phyloP scores from a whole-genome alignment of 331 rosid species.

The Pyrus hybrid region DNA sequence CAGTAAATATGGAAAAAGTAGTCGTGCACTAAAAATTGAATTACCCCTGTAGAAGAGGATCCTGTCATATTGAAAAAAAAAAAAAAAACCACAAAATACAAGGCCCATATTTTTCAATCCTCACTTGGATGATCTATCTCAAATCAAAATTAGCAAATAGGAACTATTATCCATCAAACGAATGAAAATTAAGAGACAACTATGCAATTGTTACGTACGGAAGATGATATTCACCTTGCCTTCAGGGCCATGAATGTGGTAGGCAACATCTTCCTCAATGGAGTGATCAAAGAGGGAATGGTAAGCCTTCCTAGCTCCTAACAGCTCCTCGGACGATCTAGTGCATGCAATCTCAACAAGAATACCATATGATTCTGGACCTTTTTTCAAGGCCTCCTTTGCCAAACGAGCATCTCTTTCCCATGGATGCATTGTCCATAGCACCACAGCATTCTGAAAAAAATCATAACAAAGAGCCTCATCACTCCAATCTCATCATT shows the following conservation, averaged over 20 bases:
- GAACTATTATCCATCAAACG: neutral
- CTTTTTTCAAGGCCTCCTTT: constrained; percentile 66
- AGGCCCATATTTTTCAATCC: neutral
- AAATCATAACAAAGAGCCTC: neutral
- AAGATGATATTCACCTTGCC: constrained; percentile 42
- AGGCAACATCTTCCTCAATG: constrained; percentile 83
- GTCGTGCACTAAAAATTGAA: neutral
- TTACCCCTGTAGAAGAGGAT: neutral
- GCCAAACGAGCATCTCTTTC: constrained; percentile 89
- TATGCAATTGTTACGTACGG: neutral
- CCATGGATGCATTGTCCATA: constrained; percentile 96
- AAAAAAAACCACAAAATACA: neutral
- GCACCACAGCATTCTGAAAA: constrained; percentile 64
- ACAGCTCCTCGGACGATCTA: constrained; percentile 74
- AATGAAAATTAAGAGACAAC: neutral
- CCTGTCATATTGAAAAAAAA: neutral
- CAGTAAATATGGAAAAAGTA: neutral
- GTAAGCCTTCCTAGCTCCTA: constrained; percentile 87
- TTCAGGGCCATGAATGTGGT: constrained; percentile 41
- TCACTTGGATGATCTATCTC: neutral
- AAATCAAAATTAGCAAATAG: neutral
- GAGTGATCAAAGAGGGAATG: constrained; percentile 93
- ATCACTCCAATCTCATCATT: neutral
- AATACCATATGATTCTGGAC: constrained; percentile 35
- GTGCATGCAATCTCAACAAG: constrained; percentile 78